Evolutionary conservation across 768 basidiomycete genomes (phyloP).

Genomic region (Rhizopogon rudus): DNA sequence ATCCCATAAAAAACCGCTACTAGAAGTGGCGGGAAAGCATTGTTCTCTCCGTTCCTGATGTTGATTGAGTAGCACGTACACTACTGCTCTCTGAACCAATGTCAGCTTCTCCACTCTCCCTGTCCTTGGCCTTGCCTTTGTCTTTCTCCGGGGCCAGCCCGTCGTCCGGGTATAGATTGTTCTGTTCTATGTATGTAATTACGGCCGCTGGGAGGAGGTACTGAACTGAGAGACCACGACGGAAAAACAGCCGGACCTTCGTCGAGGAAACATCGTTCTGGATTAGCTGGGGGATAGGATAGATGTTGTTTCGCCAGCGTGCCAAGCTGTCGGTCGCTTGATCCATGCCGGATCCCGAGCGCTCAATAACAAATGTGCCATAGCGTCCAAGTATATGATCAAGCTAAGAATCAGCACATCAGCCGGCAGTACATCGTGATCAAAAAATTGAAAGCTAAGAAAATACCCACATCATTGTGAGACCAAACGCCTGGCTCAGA

Average conservation of each 20-base stretch:
- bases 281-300: conserved; percentile 89
- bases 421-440: not conserved
- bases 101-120: conserved; percentile 14
- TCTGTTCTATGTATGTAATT: conserved; percentile 89
- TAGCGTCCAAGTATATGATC: conserved; percentile 95
- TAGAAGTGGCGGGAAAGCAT: too few relatives aligned
- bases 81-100: too few relatives aligned
- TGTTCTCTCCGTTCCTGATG: too few relatives aligned
- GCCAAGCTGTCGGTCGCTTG: conserved; percentile 73
- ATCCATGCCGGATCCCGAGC: conserved; percentile 89
- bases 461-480: conserved; percentile 76
- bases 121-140: conserved; percentile 35
- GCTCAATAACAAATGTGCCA: conserved; percentile 92
- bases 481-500: conserved; percentile 98
- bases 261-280: conserved; percentile 98
- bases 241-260: conserved; percentile 79
- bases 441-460: not conserved
- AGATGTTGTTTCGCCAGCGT: conserved; percentile 78
- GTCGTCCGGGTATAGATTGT: conserved; percentile 74
- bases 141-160: conserved; percentile 29
- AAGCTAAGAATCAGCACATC: conserved; percentile 46
- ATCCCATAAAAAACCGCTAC: too few relatives aligned
- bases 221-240: conserved; percentile 76
- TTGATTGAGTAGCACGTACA: too few relatives aligned
- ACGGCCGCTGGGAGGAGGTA: conserved; percentile 91